These are phyloP conservation scores for Pittosporum tobira DNA, from an alignment of 129 eudicot species.

Conservation along the genomic window DNA sequence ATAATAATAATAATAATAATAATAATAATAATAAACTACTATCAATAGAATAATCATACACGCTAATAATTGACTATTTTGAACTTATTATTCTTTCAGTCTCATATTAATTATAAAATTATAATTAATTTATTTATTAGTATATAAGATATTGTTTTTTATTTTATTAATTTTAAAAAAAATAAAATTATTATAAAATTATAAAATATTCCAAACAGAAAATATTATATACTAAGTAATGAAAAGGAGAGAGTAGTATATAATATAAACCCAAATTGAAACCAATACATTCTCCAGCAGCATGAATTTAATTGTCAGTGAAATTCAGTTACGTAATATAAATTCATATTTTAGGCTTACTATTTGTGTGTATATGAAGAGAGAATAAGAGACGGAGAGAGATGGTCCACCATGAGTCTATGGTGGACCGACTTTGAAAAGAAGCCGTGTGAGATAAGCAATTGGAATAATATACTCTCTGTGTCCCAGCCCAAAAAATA, in stretches of 20 bases:
- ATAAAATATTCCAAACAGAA: no score
- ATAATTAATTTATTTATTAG: background rate
- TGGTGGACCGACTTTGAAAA: constrained; percentile 38
- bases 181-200: no score
- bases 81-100: background rate
- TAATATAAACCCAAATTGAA: background rate
- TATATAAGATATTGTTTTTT: no score
- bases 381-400: background rate
- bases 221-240: no score
- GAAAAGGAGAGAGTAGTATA: no score
- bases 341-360: background rate
- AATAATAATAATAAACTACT: no score
- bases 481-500: no score
- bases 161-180: no score
- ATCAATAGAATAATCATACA: no score
- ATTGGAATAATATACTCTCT: constrained; percentile 2
- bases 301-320: background rate
- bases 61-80: no score
- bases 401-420: constrained; percentile 38
- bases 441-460: constrained; percentile 48
- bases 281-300: background rate
- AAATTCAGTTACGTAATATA: background rate
- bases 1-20: no score
- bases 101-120: constrained; percentile 2
- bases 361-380: background rate